Evolutionary conservation across 2,329 filamentous ascomycete genomes (phyloP), one percentile per base, ranked within the genome.

Genomic region (Penicillium occitanis): DNA sequence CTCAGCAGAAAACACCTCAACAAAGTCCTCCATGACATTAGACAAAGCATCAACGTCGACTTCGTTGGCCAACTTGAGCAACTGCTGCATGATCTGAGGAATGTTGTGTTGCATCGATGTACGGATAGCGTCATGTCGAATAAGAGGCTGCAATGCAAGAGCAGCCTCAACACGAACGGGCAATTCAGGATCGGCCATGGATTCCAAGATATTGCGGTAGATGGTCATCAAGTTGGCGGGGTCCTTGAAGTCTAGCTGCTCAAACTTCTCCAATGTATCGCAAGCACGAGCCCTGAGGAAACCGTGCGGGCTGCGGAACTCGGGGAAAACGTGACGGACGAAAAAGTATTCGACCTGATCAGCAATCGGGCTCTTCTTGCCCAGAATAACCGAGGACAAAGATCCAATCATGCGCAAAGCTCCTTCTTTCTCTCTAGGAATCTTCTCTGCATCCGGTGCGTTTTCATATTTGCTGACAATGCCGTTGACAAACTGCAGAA

Each of bases 21-120:
- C 95, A 75, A 99, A 99, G 75, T 99, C 95, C 79, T 99, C 95
- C 95, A 99, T 99, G 46, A 99, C 95, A 74, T 98, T 98, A 25
- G 95, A 94, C 48, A 99, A 84, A 5, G 95, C 93, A 78, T 99
- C 95, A 58, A 99, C 94, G 75, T 99, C 95, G 66, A 96, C 95
- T 80, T 99, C 95, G 75, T 99, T 99, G 33, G 95, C 94, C 66
- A 99, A 84, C 82, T 98, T 98, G 64, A 99, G 85, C 14, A 99
- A 86, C 79, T 99, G 94, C 80, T 98, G 96, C 95, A 99, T 99
- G 74, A 99, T 98, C 74, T 96, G 96, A 17, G 95, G 93, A 71
- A 99, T 99, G 77, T 93, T 97, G 74, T 93, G 89, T 80, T 97
- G 93, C 95, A 99, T 98, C 79, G 91, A 95, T 48, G 89, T 90